Base-by-base conservation (phyloP, 768 basidiomycete genomes). In the Suillus variegatus region DNA sequence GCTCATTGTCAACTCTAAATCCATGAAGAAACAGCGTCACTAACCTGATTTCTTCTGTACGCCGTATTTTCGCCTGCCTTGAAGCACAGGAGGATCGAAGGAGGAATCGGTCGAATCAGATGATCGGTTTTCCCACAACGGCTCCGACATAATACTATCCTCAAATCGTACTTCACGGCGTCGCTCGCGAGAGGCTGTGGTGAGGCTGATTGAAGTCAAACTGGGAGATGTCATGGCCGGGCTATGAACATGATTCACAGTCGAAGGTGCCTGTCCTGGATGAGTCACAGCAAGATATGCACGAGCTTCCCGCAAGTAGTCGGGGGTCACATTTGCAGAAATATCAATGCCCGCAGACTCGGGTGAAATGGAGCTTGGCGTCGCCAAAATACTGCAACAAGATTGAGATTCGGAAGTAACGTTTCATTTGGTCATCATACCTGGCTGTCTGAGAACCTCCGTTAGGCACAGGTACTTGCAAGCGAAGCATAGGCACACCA, bases 141-240 rank as follows among this genome's bases (percentile, higher is more conserved):
- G 44, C 57, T 78, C 75, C 18, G 71, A 54, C 63, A 76, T 69
- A 25, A 76, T 76, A 52, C 70, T 78, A 7, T 76, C 75, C 38
- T 78, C 75, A 32, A 76, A 76, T 20, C 76, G 72, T 20, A 76
- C 75, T 63, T 76, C 75, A 7, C 75, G 75, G n/a, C 72, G 73
- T 35, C 70, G 75, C 16, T 67, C 76, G 49, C 66, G 71, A 28
- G 70, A 74, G 25, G 75, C 70, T 4, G 68, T 2, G 28, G 74
- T 69, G 44, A 78, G 70, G n/a, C 76, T 71, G 5, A 67, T 67
- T 8, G 76, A 76, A n/a, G 75, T 78, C 51, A 76, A 49, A 22
- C 76, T 56, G 13, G 75, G 75, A 0, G 75, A 76, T 8, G 74
- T 46, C 20, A 73, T 60, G 28, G 62, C 68, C 20, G 74, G 71